A percentile compares a stretch with the other conserved stretches of the same genome.
Conservation (phyloP, 2,329 filamentous ascomycete genomes). For the Colletotrichum sp. region DNA sequence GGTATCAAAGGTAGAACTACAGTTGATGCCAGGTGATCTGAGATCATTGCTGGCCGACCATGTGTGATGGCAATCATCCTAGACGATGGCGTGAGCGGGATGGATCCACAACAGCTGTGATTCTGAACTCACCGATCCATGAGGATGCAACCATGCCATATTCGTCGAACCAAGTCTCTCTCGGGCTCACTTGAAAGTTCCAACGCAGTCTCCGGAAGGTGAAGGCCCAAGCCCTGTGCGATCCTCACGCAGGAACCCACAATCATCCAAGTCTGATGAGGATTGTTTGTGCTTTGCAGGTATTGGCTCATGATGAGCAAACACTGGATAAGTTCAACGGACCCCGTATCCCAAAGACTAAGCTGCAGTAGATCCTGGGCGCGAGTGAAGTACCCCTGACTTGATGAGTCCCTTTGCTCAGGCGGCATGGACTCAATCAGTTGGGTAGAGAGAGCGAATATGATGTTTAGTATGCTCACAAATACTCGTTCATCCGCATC, state of each 20-base stretch:
- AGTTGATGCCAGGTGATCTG: slow-evolving; percentile 25
- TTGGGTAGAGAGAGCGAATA: slow-evolving; percentile 51
- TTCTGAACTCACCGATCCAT: slow-evolving; percentile 39
- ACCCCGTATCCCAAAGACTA: slow-evolving; percentile 46
- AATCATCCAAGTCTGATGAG: slow-evolving; percentile 55
- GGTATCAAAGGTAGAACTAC: slow-evolving; percentile 31
- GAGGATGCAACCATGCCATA: slow-evolving; percentile 43
- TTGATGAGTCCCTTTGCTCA: slow-evolving; percentile 43
- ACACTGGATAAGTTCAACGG: slow-evolving; percentile 49
- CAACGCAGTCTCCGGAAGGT: slow-evolving; percentile 43
- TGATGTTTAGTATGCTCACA: slow-evolving; percentile 49
- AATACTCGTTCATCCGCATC: slow-evolving; percentile 45
- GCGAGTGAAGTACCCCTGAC: slow-evolving; percentile 45
- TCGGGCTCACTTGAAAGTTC: slow-evolving; percentile 21
- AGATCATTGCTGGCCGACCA: slow-evolving; percentile 41
- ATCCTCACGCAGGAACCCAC: slow-evolving; percentile 50
- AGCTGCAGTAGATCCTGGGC: slow-evolving; percentile 47
- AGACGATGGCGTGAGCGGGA: background rate
- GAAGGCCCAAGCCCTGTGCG: slow-evolving; percentile 51
- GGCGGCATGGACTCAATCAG: slow-evolving; percentile 43
- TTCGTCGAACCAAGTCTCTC: slow-evolving; percentile 30
- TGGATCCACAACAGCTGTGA: background rate
- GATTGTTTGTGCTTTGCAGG: slow-evolving; percentile 51
- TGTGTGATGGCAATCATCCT: slow-evolving; percentile 41
- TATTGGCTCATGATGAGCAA: slow-evolving; percentile 53